Evolutionary conservation across 129 eudicot genomes (phyloP).

Genomic region (Lactuca sativa): DNA sequence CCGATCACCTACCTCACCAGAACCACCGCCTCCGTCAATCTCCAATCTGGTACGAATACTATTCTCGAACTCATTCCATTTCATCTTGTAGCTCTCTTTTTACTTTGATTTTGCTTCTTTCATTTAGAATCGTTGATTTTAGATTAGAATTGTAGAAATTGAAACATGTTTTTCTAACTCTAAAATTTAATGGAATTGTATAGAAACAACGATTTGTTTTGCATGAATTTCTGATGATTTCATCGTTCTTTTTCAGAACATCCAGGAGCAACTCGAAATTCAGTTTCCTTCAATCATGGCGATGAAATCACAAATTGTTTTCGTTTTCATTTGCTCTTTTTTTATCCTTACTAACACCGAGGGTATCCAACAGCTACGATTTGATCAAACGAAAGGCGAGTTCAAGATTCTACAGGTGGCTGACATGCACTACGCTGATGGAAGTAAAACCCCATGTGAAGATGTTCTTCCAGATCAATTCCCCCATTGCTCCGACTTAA

Average conservation of each 20-base stretch:
- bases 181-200: not conserved
- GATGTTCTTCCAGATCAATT: conserved; percentile 61
- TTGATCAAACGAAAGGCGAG: conserved; percentile 50
- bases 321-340: conserved; percentile 1
- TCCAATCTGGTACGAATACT: not conserved
- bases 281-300: not conserved
- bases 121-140: too few relatives aligned
- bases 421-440: conserved; percentile 86
- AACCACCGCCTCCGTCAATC: conserved; percentile 3
- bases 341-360: conserved; percentile 1
- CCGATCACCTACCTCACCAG: conserved; percentile 7
- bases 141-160: not conserved
- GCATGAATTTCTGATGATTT: not conserved
- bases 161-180: not conserved
- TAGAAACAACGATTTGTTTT: not conserved
- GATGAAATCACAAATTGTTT: not conserved
- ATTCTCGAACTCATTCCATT: not conserved
- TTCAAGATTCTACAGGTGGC: conserved; percentile 83
- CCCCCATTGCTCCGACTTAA: conserved; percentile 67
- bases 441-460: conserved; percentile 53
- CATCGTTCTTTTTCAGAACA: conserved; percentile 1
- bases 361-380: conserved; percentile 36
- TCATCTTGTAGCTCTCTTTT: not conserved
- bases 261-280: not conserved
- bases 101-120: conserved; percentile 1